These are phyloP conservation scores for Saturnispora halmiae DNA, from an alignment of 805 yeast species.

Conservation along the genomic window DNA sequence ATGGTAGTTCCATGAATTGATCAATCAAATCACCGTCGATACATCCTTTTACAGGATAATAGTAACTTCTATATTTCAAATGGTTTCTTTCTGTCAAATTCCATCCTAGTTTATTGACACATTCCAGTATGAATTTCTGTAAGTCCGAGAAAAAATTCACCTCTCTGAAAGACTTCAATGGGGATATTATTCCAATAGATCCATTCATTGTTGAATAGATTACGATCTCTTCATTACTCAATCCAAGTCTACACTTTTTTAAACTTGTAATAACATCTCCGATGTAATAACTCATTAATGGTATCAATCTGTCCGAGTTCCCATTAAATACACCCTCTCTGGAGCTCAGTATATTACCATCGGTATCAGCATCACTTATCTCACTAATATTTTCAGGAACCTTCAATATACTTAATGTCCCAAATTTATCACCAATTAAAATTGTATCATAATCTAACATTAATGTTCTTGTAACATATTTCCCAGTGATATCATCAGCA, in stretches of 20 bases:
- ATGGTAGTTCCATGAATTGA: conserved; percentile 32
- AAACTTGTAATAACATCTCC: conserved; percentile 67
- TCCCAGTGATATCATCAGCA: conserved; percentile 57
- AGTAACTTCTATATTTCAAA: conserved; percentile 61
- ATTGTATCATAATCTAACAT: conserved; percentile 69
- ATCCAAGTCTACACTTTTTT: conserved; percentile 41
- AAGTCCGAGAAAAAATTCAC: conserved; percentile 47
- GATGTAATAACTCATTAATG: conserved; percentile 48
- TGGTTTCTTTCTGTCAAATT: conserved; percentile 55
- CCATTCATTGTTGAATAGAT: conserved; percentile 77
- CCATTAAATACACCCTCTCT: conserved; percentile 36
- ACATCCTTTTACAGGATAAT: conserved; percentile 66
- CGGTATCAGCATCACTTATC: conserved; percentile 42
- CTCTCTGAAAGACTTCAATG: conserved; percentile 56
- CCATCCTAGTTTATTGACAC: conserved; percentile 22
- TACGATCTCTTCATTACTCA: conserved; percentile 59
- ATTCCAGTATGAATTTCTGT: conserved; percentile 37
- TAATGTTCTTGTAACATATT: conserved; percentile 55
- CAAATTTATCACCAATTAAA: conserved; percentile 81
- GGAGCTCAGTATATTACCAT: conserved; percentile 31
- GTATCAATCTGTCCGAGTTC: conserved; percentile 42
- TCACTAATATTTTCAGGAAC: conserved; percentile 42
- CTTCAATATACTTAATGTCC: conserved; percentile 64
- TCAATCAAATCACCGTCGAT: conserved; percentile 89
- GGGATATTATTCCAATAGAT: conserved; percentile 62